These are phyloP conservation scores for Fusarium tjaetaba DNA, from an alignment of 2,329 filamentous ascomycete genomes.

Conservation along the genomic window DNA sequence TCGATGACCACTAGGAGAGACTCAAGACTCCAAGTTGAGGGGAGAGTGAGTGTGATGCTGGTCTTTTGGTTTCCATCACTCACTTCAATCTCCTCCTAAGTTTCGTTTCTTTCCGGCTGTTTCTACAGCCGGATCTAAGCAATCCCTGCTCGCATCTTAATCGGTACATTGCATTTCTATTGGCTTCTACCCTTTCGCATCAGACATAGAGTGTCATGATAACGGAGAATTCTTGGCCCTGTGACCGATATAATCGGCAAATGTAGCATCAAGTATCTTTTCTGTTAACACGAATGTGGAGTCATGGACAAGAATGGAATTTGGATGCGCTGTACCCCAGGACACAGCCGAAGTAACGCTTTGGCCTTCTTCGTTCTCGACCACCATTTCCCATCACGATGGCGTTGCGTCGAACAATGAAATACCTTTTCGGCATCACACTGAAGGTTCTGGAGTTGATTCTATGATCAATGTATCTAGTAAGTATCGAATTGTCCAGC, in stretches of 20 bases:
- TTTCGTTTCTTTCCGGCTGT: not conserved
- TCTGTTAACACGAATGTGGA: not conserved
- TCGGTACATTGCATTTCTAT: not conserved
- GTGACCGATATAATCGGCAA: not conserved
- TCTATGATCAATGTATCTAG: not conserved
- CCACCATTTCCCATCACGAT: not conserved
- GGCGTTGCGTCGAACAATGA: not conserved
- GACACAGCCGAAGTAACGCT: not conserved
- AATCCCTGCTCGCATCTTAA: not conserved
- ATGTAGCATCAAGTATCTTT: conserved; percentile 13
- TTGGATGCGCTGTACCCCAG: not conserved
- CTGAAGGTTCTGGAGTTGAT: not conserved
- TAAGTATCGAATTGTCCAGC: not conserved
- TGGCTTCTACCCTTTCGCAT: not conserved
- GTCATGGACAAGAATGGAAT: not conserved
- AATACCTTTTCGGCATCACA: not conserved
- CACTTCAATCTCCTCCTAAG: not conserved
- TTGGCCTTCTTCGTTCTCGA: not conserved
- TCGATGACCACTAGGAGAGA: not conserved
- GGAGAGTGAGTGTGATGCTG: not conserved
- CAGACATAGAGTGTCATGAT: not conserved
- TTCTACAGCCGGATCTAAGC: not conserved
- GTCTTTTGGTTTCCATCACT: not conserved
- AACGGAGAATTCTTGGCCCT: not conserved
- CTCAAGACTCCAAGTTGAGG: not conserved